These are phyloP conservation scores for Torulaspora microellipsoides DNA, from an alignment of 805 yeast species.

Conservation along the genomic window DNA sequence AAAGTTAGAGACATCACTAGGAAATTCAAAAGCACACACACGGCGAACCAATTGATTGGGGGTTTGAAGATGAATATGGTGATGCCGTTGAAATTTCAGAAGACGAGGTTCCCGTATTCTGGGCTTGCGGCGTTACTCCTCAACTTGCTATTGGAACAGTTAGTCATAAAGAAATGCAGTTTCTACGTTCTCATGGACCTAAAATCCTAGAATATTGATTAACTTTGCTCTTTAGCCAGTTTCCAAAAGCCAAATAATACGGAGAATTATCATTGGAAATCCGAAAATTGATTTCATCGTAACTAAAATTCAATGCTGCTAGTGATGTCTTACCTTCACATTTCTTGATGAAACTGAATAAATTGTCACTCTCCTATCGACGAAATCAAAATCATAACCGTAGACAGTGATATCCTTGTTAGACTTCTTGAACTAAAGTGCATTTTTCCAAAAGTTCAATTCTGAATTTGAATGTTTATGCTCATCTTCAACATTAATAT, in stretches of 20 bases:
- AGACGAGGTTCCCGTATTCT: slow-evolving; percentile 42
- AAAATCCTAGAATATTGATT: slow-evolving; percentile 26
- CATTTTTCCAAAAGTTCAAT: slow-evolving; percentile 43
- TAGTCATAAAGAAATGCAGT: slow-evolving; percentile 36
- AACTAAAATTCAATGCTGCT: slow-evolving; percentile 43
- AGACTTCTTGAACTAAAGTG: slow-evolving; percentile 41
- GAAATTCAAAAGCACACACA: slow-evolving; percentile 33
- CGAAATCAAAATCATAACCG: slow-evolving; percentile 41
- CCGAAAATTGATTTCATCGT: slow-evolving; percentile 32
- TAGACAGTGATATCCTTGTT: slow-evolving; percentile 42
- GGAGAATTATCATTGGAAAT: slow-evolving; percentile 26
- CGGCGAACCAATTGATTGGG: slow-evolving; percentile 43
- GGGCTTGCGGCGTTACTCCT: slow-evolving; percentile 45
- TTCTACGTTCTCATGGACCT: slow-evolving; percentile 44
- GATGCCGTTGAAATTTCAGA: slow-evolving; percentile 30
- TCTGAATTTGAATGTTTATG: slow-evolving; percentile 43
- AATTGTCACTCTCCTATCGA: slow-evolving; percentile 41
- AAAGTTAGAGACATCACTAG: slow-evolving; percentile 34
- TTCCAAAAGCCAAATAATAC: slow-evolving; percentile 27
- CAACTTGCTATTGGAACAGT: slow-evolving; percentile 6
- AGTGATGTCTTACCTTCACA: slow-evolving; percentile 32
- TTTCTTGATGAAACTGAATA: slow-evolving; percentile 42
- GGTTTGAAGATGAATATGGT: slow-evolving; percentile 39
- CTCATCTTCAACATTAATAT: slow-evolving; percentile 46
- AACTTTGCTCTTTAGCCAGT: slow-evolving; percentile 31